phyloP scores from a whole-genome alignment of 2,329 filamentous ascomycete genomes.

The Fusarium sp. region DNA sequence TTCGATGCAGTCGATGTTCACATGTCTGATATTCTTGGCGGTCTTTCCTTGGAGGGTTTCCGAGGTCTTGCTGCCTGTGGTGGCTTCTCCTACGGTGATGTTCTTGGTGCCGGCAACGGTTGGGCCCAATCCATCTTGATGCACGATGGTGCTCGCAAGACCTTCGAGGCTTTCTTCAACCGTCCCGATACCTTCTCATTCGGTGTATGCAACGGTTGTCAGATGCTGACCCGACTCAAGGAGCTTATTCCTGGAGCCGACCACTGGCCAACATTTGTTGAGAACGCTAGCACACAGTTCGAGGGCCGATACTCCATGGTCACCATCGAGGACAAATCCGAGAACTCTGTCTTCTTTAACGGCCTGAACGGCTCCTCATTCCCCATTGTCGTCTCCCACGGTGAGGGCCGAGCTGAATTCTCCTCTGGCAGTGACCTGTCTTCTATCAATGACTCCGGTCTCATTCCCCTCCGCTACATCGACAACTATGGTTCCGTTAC shows the following conservation, averaged over 20 bases:
- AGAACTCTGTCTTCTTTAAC: conserved; percentile 46
- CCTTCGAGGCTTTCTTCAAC: conserved; percentile 88
- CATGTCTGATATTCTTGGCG: conserved; percentile 91
- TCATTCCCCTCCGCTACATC: conserved; percentile 84
- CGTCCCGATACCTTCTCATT: conserved; percentile 90
- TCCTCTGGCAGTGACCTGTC: conserved; percentile 63
- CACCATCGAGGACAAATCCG: conserved; percentile 40
- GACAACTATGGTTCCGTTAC: conserved; percentile 82
- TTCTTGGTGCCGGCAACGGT: conserved; percentile 89
- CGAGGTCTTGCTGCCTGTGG: conserved; percentile 93
- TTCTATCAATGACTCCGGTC: conserved; percentile 71
- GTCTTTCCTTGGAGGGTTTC: conserved; percentile 84
- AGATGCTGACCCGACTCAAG: conserved; percentile 80
- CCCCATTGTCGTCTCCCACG: conserved; percentile 47
- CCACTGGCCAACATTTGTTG: conserved; percentile 73
- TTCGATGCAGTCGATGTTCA: conserved; percentile 94
- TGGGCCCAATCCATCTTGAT: conserved; percentile 95
- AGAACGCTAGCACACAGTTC: conserved; percentile 69
- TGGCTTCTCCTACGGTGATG: conserved; percentile 90
- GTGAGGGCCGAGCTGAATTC: conserved; percentile 81
- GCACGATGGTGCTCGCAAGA: conserved; percentile 78
- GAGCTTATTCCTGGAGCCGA: conserved; percentile 46
- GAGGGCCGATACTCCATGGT: conserved; percentile 47
- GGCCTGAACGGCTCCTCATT: conserved; percentile 45
- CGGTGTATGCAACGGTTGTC: conserved; percentile 97